Evolutionary conservation across 495 filamentous ascomycete genomes (phyloP).

Genomic region (Xylaria scruposa): DNA sequence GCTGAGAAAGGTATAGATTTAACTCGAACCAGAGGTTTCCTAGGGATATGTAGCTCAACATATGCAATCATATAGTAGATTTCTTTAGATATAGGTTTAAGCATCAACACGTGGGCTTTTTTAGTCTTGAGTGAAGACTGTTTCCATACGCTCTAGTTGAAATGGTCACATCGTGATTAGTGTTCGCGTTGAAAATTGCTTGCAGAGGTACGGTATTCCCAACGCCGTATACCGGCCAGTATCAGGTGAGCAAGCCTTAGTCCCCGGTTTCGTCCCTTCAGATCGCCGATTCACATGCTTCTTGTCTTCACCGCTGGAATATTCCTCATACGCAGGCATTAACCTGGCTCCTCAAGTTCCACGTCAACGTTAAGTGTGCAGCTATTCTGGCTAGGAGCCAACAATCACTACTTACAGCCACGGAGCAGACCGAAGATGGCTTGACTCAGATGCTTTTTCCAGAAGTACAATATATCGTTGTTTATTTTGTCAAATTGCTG

Average conservation of each 20-base stretch:
- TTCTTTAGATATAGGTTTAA: background rate
- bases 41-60: background rate
- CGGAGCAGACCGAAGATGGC: background rate
- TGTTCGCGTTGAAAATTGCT: background rate
- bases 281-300: conserved; percentile 9
- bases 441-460: background rate
- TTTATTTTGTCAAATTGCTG: background rate
- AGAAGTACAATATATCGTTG: background rate
- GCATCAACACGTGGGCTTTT: background rate
- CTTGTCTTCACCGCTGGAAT: conserved; percentile 16
- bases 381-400: background rate
- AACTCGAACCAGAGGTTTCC: background rate
- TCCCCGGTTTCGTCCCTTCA: background rate
- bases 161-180: background rate
- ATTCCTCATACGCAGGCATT: background rate
- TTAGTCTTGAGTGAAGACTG: background rate
- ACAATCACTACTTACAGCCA: conserved; percentile 10
- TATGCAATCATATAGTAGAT: background rate
- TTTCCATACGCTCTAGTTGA: background rate
- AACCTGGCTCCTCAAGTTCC: background rate
- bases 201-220: background rate
- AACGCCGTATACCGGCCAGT: background rate
- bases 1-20: background rate
- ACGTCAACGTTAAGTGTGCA: background rate
- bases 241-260: too few relatives aligned